A percentile compares a stretch with the other conserved stretches of the same genome.
Evolutionary conservation across 768 basidiomycete species (phyloP).

Genomic region (Dendrothele bispora): DNA sequence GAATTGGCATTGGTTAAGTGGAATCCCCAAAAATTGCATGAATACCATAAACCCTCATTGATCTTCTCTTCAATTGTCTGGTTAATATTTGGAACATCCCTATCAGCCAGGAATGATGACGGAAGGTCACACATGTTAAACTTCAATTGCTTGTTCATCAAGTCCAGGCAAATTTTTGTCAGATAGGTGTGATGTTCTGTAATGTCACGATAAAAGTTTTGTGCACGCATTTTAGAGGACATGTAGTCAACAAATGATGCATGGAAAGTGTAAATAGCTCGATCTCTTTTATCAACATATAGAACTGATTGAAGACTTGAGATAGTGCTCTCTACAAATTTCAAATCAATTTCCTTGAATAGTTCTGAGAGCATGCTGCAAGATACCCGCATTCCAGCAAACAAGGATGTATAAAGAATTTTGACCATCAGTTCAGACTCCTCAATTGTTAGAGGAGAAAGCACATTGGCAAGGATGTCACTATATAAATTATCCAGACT

Average conservation of each 20-base stretch:
- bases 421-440: not conserved
- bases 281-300: not conserved
- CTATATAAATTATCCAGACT: not conserved
- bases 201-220: not conserved
- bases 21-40: slow-evolving; percentile 1
- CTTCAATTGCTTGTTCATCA: not conserved
- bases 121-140: slow-evolving; percentile 10
- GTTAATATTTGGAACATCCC: not conserved
- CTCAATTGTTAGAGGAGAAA: not conserved
- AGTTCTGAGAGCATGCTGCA: not conserved
- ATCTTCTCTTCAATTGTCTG: not conserved
- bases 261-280: not conserved
- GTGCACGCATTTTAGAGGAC: no score
- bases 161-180: not conserved
- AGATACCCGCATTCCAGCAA: not conserved
- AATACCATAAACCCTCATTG: not conserved
- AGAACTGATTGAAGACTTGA: not conserved
- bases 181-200: not conserved
- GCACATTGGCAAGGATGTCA: not conserved
- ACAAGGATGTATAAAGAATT: not conserved
- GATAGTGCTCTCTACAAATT: not conserved
- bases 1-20: not conserved
- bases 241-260: slow-evolving; percentile 6
- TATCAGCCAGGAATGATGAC: slow-evolving; percentile 1
- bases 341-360: not conserved